Base-by-base conservation (phyloP, 75 land plant genomes). In the Ceratopteris richardii region DNA sequence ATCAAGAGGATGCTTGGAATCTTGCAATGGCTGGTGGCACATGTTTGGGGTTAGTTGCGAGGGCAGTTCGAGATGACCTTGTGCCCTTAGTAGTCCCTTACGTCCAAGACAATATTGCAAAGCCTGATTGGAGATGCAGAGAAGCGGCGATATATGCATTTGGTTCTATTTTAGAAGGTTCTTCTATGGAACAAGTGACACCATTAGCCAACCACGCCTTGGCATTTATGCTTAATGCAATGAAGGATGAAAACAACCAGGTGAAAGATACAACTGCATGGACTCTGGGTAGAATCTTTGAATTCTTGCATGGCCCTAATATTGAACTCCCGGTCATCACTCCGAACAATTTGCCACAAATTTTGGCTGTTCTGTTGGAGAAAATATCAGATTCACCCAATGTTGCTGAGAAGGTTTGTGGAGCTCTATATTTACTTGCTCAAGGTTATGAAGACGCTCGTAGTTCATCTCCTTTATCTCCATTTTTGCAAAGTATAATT, bases 341-440 rank as follows among this genome's bases (percentile, higher is more conserved):
- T 30, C 60, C 40, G 10, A 58, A 48, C 0, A 87, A 87, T 53
- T 74, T 85, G 16, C 82, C 70, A 11, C 64, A 70, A 14, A 81
- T 87, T 40, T 52, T 87, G 26, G 54, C 58, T 2, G 91, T 84
- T 50, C 64, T 87, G 46, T 58, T 87, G 29, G 85, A 84, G 61
- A 78, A 84, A 39, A 81, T 87, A 29, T 72, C 67, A 42, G 91
- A 87, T 67, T 68, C 70, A 17, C 82, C 82, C 0, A 78, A 82
- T 82, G 82, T 85, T 10, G 88, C 86, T 23, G 88, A 85, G 56
- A 85, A 85, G 53, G 91, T 82, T 19, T 87, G 91, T 68, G 91
- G 91, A 42, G 91, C 91, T 31, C 66, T 87, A n/a, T 81, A 87
- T 54, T 80, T 68, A 46, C 82, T 87, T 40, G 84, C 88, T 0